phyloP scores from a whole-genome alignment of 2,329 filamentous ascomycete genomes.

The Colletotrichum simmondsii region DNA sequence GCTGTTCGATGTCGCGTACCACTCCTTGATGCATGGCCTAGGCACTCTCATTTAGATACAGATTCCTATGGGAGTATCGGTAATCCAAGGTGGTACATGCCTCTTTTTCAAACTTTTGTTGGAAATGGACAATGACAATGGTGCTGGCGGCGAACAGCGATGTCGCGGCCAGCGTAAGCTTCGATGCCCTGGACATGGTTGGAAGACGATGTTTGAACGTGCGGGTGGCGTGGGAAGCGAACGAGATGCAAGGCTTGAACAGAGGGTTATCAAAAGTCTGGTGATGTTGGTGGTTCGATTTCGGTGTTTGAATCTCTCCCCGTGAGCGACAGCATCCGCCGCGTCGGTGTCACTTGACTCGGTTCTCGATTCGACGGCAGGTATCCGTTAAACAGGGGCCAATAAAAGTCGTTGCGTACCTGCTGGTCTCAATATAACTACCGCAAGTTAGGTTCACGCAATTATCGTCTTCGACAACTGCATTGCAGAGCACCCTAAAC shows the following conservation, averaged over 20 bases:
- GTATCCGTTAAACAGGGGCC: neutral
- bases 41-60: neutral
- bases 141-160: slow-evolving; percentile 81
- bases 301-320: slow-evolving; percentile 10
- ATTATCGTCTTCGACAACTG: neutral
- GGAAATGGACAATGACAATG: slow-evolving; percentile 87
- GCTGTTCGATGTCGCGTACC: slow-evolving; percentile 93
- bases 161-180: slow-evolving; percentile 83
- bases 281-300: neutral
- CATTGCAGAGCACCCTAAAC: neutral
- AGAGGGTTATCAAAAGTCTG: neutral
- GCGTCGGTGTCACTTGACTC: neutral
- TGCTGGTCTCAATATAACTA: neutral
- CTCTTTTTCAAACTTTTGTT: slow-evolving; percentile 77
- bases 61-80: neutral
- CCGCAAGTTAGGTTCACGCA: neutral
- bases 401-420: neutral
- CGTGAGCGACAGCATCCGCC: neutral
- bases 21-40: slow-evolving; percentile 97
- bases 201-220: neutral
- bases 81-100: slow-evolving; percentile 4
- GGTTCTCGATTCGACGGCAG: neutral
- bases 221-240: neutral
- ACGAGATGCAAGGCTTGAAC: neutral
- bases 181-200: slow-evolving; percentile 89